Evolutionary conservation across 73 alveolate genomes (phyloP).

Genomic region (Paramecium primaurelia): DNA sequence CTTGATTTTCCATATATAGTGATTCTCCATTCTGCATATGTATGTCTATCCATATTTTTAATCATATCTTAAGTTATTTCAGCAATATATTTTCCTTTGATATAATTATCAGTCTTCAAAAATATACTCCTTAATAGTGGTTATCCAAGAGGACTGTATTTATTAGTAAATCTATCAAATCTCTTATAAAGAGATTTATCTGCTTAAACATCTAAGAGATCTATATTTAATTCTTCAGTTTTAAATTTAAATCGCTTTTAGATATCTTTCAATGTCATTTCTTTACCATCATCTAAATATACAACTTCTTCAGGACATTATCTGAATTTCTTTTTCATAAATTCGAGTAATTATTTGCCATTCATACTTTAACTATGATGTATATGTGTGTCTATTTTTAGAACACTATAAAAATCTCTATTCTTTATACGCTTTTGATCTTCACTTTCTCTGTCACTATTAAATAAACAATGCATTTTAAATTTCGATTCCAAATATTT

Average conservation of each 20-base stretch:
- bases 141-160: constrained; percentile 78
- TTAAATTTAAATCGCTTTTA: constrained; percentile 35
- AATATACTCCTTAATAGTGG: constrained; percentile 73
- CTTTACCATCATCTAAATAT: neutral
- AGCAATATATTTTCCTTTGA: constrained; percentile 74
- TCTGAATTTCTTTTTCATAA: constrained; percentile 63
- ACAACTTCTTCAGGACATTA: constrained; percentile 32
- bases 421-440: constrained; percentile 43
- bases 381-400: constrained; percentile 75
- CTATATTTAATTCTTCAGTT: constrained; percentile 23
- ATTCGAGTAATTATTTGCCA: constrained; percentile 69
- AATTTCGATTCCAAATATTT: neutral
- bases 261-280: constrained; percentile 23
- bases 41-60: constrained; percentile 61
- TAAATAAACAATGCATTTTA: neutral
- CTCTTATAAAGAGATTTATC: constrained; percentile 73
- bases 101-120: constrained; percentile 76
- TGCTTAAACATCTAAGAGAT: constrained; percentile 63
- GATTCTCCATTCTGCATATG: constrained; percentile 70
- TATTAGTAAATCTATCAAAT: constrained; percentile 76
- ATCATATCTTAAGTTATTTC: constrained; percentile 71
- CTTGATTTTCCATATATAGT: constrained; percentile 72
- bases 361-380: constrained; percentile 83
- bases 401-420: constrained; percentile 59
- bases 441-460: constrained; percentile 32